Evolutionary conservation across 495 filamentous ascomycete species (phyloP), one percentile per base, ranked within the genome.

Genomic region (Neurospora sp.): DNA sequence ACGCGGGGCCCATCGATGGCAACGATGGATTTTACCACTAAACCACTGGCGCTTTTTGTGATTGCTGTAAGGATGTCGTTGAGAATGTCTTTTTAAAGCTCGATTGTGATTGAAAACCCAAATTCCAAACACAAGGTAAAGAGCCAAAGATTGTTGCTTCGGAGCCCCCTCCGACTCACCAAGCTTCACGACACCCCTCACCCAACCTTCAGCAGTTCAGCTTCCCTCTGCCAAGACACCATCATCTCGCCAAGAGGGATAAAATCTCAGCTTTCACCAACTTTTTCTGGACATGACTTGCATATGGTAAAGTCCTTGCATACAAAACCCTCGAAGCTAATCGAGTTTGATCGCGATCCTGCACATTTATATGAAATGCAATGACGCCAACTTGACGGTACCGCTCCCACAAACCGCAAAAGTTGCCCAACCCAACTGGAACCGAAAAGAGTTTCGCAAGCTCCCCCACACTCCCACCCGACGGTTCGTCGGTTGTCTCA

Each of bases 11-110:
- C 83, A 84, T 85, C 83, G 83, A 85, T 85, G 83, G 83, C 83
- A 85, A 85, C 83, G 83, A 85, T 84, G 83, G 82, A 84, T 85
- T 85, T 85, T 85, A 85, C 83, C 83, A 85, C 83, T 85, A 85
- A 84, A 84, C 83, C 83, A 84, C 83, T 83, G 80, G 54, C 54
- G 54, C 54, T 16, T 35, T 31, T 31, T 62, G 12, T 35, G 2
- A 9, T 31, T 62, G 27, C 18, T 35, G 54, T 3, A 0, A 66
- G 4, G 1, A 62, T 16, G 20, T 18, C 2, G n/a, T n/a, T n/a
- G n/a, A n/a, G n/a, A n/a, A n/a, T n/a, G n/a, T n/a, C 3, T 66
- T 18, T 18, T 66, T n/a, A n/a, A n/a, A n/a, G n/a, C n/a, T n/a
- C n/a, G n/a, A n/a, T n/a, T n/a, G n/a, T n/a, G n/a, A n/a, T n/a